These are phyloP conservation scores for Larix sibirica DNA, from an alignment of 83 land plant genomes.

Conservation along the genomic window DNA sequence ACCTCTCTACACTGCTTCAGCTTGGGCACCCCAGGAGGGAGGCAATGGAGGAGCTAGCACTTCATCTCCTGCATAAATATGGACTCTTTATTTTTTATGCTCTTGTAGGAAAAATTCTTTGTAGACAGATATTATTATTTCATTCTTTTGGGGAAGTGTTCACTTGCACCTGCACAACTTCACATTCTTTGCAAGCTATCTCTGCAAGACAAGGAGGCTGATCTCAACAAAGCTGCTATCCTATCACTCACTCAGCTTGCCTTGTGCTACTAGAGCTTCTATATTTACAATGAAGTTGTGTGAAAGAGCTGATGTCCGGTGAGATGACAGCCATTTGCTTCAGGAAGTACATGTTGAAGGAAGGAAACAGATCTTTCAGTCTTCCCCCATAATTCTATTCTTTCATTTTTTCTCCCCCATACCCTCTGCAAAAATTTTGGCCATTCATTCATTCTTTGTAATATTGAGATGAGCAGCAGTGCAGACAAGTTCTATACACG, in stretches of 20 bases:
- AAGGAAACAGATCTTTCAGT: not conserved
- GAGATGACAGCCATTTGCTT: not conserved
- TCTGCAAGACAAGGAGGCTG: not conserved
- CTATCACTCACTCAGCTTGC: not conserved
- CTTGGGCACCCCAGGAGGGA: constrained; percentile 45
- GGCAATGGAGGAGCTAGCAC: constrained; percentile 38
- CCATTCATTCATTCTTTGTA: constrained; percentile 18
- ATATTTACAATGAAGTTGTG: too few relatives aligned
- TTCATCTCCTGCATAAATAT: constrained; percentile 22
- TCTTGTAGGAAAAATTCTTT: constrained; percentile 12
- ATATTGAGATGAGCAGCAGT: constrained; percentile 8
- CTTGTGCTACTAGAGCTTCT: not conserved
- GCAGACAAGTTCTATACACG: not conserved
- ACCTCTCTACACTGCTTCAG: constrained; percentile 73
- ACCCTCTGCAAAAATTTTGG: not conserved
- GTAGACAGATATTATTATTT: constrained; percentile 5
- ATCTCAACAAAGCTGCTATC: not conserved
- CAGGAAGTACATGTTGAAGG: not conserved
- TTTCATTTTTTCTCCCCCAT: not conserved
- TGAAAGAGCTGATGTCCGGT: not conserved
- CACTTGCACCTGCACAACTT: not conserved
- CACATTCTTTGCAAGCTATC: not conserved
- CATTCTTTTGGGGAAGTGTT: constrained; percentile 14
- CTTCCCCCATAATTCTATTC: not conserved
- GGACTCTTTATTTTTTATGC: not conserved